Conservation (phyloP, 805 yeast species). For the Lachancea lanzarotensis region DNA sequence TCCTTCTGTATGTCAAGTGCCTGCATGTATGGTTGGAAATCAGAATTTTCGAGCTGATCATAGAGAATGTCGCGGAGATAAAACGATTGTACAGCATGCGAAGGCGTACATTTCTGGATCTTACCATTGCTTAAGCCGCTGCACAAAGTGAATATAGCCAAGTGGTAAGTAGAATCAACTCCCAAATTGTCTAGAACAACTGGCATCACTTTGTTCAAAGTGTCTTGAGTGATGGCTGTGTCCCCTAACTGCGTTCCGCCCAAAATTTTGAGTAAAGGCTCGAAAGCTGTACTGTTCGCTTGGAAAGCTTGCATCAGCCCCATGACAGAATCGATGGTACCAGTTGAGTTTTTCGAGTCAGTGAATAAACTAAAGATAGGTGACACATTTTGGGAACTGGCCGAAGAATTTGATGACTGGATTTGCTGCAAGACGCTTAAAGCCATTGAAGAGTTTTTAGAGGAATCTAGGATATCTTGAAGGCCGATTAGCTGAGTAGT, state of each 20-base stretch:
- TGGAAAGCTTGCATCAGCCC: slow-evolving; percentile 23
- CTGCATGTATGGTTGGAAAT: slow-evolving; percentile 26
- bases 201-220: slow-evolving; percentile 22
- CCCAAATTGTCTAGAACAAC: slow-evolving; percentile 20
- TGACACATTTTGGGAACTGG: slow-evolving; percentile 12
- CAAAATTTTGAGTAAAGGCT: slow-evolving; percentile 20
- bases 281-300: slow-evolving; percentile 15
- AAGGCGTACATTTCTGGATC: slow-evolving; percentile 19
- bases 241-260: slow-evolving; percentile 10
- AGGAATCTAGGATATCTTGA: slow-evolving; percentile 16
- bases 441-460: slow-evolving; percentile 20
- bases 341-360: slow-evolving; percentile 21
- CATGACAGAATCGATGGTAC: slow-evolving; percentile 20
- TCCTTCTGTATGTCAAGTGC: slow-evolving; percentile 24
- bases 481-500: slow-evolving; percentile 23
- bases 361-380: slow-evolving; percentile 18
- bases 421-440: slow-evolving; percentile 16
- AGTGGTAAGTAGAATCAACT: slow-evolving; percentile 25
- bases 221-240: slow-evolving; percentile 15
- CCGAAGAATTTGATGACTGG: slow-evolving; percentile 8
- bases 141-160: slow-evolving; percentile 30
- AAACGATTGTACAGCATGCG: slow-evolving; percentile 31
- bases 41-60: slow-evolving; percentile 25
- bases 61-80: slow-evolving; percentile 29
- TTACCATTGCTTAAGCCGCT: slow-evolving; percentile 18